Conservation (phyloP, 441 rosid genomes). For the Pelargonium cotyledonis region DNA sequence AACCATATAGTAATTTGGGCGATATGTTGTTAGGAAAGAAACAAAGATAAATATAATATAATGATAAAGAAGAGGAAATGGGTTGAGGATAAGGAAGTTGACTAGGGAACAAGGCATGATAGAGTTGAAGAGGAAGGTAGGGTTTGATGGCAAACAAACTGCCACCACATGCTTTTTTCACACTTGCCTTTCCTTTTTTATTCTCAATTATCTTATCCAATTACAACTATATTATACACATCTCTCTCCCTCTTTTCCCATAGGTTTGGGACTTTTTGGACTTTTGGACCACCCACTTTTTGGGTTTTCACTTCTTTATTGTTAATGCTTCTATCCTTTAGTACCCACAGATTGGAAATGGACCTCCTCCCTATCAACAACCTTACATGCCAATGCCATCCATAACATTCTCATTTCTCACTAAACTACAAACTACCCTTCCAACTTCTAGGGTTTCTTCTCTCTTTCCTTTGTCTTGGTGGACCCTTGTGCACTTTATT, state of each 20-base stretch:
- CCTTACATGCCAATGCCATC: no score
- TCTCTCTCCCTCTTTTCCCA: neutral
- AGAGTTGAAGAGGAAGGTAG: neutral
- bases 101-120: constrained; percentile 11
- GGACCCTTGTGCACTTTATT: no score
- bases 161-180: constrained; percentile 19
- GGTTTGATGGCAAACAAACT: constrained; percentile 11
- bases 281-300: no score
- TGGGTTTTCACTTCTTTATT: no score
- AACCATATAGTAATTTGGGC: neutral
- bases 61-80: neutral
- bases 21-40: constrained; percentile 7
- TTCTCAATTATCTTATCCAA: constrained; percentile 17
- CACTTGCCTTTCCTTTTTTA: neutral
- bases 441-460: no score
- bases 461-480: no score
- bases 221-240: neutral
- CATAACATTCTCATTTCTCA: no score
- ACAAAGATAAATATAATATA: neutral
- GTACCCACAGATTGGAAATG: no score
- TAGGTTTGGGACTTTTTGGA: neutral
- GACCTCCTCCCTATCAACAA: no score
- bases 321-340: no score
- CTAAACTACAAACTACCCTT: no score
- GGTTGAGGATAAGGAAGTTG: constrained; percentile 28